Percentiles rank a stretch among this genome's conserved stretches.
Evolutionary conservation across 1,139 yeast genomes (phyloP).

Genomic region (Scheffersomyces stambukii): DNA sequence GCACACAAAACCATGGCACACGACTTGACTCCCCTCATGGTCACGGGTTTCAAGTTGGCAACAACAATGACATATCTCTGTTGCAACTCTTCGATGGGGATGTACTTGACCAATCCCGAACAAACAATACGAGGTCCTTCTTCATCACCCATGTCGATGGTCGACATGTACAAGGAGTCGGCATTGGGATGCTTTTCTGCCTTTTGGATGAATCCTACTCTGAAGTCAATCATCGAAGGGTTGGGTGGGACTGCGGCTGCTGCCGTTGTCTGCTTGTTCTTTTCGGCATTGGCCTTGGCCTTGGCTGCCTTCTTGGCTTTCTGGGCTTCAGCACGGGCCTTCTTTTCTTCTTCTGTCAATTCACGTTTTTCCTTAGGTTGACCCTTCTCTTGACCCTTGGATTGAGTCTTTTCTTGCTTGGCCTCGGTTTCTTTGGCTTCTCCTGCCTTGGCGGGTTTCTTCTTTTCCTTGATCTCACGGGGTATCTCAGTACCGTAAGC

Average conservation of each 20-base stretch:
- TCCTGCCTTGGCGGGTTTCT: constrained; percentile 32
- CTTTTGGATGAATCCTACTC: constrained; percentile 96
- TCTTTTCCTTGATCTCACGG: constrained; percentile 47
- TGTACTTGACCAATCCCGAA: constrained; percentile 67
- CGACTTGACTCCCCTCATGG: constrained; percentile 85
- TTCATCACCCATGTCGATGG: constrained; percentile 93
- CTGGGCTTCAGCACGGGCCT: constrained; percentile 51
- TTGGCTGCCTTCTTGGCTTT: constrained; percentile 73
- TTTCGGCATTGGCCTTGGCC: constrained; percentile 66
- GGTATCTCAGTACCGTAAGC: constrained; percentile 64
- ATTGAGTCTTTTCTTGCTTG: constrained; percentile 16
- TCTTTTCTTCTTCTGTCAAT: constrained; percentile 56
- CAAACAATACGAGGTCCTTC: constrained; percentile 98
- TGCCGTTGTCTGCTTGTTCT: constrained; percentile 53
- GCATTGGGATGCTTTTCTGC: constrained; percentile 98
- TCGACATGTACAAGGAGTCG: constrained; percentile 90
- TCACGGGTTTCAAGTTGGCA: constrained; percentile 61
- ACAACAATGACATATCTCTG: constrained; percentile 49
- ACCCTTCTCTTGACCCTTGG: too few relatives aligned
- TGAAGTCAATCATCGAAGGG: constrained; percentile 84
- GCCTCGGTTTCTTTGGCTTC: constrained; percentile 11
- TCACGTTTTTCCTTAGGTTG: constrained; percentile 16
- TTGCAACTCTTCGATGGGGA: constrained; percentile 46
- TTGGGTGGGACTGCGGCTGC: constrained; percentile 60
- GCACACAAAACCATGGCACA: constrained; percentile 98